These are phyloP conservation scores for Debaryomyces subglobosus DNA, from an alignment of 1,139 yeast species.

Conservation along the genomic window DNA sequence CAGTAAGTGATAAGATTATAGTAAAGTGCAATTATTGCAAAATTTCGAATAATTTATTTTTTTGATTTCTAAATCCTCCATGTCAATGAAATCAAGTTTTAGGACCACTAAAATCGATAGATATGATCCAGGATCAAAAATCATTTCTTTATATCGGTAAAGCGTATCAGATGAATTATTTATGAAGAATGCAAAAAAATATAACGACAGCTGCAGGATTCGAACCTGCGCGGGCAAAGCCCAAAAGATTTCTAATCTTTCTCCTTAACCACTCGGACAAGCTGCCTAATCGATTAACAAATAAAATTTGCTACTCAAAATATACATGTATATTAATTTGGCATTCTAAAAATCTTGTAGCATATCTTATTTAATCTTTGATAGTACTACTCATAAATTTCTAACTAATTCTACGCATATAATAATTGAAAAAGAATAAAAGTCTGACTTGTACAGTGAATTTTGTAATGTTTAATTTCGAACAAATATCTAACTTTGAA, in stretches of 20 bases:
- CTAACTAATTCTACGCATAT: too few relatives aligned
- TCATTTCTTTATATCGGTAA: too few relatives aligned
- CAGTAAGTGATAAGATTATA: not conserved
- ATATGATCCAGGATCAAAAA: too few relatives aligned
- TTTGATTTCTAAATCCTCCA: not conserved
- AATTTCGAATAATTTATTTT: not conserved
- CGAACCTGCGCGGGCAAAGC: slow-evolving; percentile 65
- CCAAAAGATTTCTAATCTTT: slow-evolving; percentile 61
- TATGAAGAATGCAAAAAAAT: slow-evolving; percentile 18
- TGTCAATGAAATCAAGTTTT: not conserved
- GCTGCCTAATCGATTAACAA: slow-evolving; percentile 36
- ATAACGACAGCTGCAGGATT: slow-evolving; percentile 58
- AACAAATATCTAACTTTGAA: not conserved
- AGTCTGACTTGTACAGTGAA: not conserved
- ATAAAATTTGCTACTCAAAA: too few relatives aligned
- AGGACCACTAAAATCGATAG: too few relatives aligned
- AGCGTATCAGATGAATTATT: too few relatives aligned
- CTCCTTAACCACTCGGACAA: slow-evolving; percentile 63
- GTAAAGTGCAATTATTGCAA: not conserved
- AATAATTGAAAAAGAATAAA: too few relatives aligned
- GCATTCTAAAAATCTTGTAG: too few relatives aligned
- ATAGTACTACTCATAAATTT: too few relatives aligned
- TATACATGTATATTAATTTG: too few relatives aligned
- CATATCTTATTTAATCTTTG: too few relatives aligned
- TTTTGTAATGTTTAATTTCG: not conserved